Percentiles rank a stretch among this genome's conserved stretches.
These are phyloP conservation scores for Venustampulla echinocandica DNA, from an alignment of 495 filamentous ascomycete genomes.

Conservation along the genomic window DNA sequence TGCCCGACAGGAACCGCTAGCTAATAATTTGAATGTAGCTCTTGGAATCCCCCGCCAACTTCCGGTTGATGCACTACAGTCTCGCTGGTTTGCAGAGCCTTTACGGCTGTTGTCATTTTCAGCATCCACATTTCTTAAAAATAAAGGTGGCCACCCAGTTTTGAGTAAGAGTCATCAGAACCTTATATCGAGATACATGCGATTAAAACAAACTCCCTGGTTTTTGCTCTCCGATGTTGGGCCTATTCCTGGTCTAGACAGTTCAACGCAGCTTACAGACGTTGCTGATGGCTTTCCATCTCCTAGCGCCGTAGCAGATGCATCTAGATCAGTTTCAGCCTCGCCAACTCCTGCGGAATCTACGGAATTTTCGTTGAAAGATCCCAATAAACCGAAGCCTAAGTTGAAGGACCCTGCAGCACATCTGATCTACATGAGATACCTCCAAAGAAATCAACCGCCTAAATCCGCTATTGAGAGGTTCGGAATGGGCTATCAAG, in stretches of 20 bases:
- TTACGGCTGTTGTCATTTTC: slow-evolving; percentile 69
- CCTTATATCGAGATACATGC: slow-evolving; percentile 75
- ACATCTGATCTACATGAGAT: slow-evolving; percentile 72
- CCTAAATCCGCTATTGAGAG: slow-evolving; percentile 48
- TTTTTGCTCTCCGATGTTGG: slow-evolving; percentile 72
- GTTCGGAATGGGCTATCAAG: slow-evolving; percentile 75
- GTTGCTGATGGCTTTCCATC: slow-evolving; percentile 29
- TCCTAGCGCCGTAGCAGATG: slow-evolving; percentile 34
- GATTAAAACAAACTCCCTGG: slow-evolving; percentile 70
- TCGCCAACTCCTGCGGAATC: slow-evolving; percentile 63
- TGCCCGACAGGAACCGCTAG: slow-evolving; percentile 1
- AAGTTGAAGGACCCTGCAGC: slow-evolving; percentile 29
- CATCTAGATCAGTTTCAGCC: slow-evolving; percentile 26
- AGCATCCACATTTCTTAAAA: slow-evolving; percentile 60
- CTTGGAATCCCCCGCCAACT: slow-evolving; percentile 70
- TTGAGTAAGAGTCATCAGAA: slow-evolving; percentile 74
- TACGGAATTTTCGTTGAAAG: slow-evolving; percentile 30
- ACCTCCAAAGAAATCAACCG: slow-evolving; percentile 78
- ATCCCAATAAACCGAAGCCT: slow-evolving; percentile 20
- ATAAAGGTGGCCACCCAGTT: slow-evolving; percentile 71
- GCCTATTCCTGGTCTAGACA: slow-evolving; percentile 47
- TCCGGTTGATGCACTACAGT: slow-evolving; percentile 63
- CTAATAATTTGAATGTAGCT: slow-evolving; percentile 32
- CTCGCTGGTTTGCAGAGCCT: slow-evolving; percentile 91
- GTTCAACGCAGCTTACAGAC: slow-evolving; percentile 22